phyloP scores from a whole-genome alignment of 345 rosid species.

The Pugionium dolabratum region DNA sequence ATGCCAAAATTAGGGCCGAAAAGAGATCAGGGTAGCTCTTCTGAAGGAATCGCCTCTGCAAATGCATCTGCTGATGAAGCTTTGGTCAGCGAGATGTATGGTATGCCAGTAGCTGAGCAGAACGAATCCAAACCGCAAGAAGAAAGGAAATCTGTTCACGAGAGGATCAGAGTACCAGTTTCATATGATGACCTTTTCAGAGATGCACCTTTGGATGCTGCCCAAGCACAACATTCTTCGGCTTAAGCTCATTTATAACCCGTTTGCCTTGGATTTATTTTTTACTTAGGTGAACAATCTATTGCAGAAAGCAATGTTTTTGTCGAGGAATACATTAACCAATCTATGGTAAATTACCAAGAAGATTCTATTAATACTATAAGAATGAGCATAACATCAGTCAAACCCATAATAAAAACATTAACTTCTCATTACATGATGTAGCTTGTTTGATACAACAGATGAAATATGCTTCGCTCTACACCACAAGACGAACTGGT shows the following conservation, averaged over 20 bases:
- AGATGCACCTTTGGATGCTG: slow-evolving; percentile 41
- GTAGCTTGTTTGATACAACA: slow-evolving; percentile 3
- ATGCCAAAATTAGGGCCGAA: slow-evolving; percentile 39
- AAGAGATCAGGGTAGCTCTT: slow-evolving; percentile 37
- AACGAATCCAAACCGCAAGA: slow-evolving; percentile 43
- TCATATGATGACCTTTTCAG: slow-evolving; percentile 67
- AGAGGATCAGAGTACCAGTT: slow-evolving; percentile 86
- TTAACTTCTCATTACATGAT: slow-evolving; percentile 17
- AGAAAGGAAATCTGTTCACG: slow-evolving; percentile 58
- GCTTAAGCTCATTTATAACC: slow-evolving; percentile 18
- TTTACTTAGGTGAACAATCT: slow-evolving; percentile 28
- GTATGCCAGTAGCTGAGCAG: slow-evolving; percentile 26
- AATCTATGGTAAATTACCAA: slow-evolving; percentile 20
- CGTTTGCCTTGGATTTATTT: slow-evolving; percentile 30
- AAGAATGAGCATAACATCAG: slow-evolving; percentile 25
- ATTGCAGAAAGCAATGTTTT: slow-evolving; percentile 28
- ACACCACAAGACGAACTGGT: slow-evolving; percentile 8
- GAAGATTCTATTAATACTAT: neutral
- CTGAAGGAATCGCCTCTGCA: slow-evolving; percentile 36
- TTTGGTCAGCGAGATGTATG: slow-evolving; percentile 28
- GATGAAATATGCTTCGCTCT: slow-evolving; percentile 24
- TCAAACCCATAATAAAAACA: neutral
- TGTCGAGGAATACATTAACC: slow-evolving; percentile 20
- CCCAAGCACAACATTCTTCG: slow-evolving; percentile 31
- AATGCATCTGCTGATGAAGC: slow-evolving; percentile 39